Conservation (phyloP, 768 basidiomycete genomes). For the Boletus barrowsii region DNA sequence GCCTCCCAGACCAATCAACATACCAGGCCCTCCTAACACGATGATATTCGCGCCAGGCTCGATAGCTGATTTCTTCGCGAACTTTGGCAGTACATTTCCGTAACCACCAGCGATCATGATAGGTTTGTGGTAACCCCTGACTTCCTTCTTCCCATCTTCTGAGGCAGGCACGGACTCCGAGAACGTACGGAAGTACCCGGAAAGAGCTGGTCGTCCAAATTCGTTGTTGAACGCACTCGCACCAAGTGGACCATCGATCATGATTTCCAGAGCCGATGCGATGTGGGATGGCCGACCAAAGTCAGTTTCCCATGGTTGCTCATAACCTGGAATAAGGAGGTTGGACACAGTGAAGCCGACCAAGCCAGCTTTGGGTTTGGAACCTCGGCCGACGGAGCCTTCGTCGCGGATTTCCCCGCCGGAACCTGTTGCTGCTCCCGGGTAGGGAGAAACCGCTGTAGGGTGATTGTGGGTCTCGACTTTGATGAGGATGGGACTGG, state of each 20-base stretch:
- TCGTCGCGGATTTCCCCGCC: conserved; percentile 99
- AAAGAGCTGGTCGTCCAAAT: conserved; percentile 89
- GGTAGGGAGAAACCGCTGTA: conserved; percentile 96
- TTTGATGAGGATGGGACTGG: conserved; percentile 90
- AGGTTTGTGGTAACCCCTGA: conserved; percentile 98
- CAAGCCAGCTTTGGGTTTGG: conserved; percentile 94
- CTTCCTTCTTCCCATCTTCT: conserved; percentile 49
- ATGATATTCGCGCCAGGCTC: conserved; percentile 81
- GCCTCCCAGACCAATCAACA: conserved; percentile 95
- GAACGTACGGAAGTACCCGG: conserved; percentile 96
- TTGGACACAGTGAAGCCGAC: conserved; percentile 93
- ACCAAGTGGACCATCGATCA: conserved; percentile 94
- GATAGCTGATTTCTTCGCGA: conserved; percentile 77
- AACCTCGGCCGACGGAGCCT: conserved; percentile 92
- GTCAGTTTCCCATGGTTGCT: conserved; percentile 95
- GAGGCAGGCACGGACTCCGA: conserved; percentile 66
- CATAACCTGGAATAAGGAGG: conserved; percentile 85
- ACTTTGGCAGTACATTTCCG: conserved; percentile 85
- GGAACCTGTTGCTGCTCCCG: conserved; percentile 98
- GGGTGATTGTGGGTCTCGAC: conserved; percentile 99
- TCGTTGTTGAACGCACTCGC: conserved; percentile 98
- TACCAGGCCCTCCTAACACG: conserved; percentile 92
- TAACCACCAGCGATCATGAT: conserved; percentile 99
- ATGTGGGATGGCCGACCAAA: conserved; percentile 90
- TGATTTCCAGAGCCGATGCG: conserved; percentile 91